These are phyloP conservation scores for Xerocomus spinulosus DNA, from an alignment of 768 basidiomycete genomes.

Conservation along the genomic window DNA sequence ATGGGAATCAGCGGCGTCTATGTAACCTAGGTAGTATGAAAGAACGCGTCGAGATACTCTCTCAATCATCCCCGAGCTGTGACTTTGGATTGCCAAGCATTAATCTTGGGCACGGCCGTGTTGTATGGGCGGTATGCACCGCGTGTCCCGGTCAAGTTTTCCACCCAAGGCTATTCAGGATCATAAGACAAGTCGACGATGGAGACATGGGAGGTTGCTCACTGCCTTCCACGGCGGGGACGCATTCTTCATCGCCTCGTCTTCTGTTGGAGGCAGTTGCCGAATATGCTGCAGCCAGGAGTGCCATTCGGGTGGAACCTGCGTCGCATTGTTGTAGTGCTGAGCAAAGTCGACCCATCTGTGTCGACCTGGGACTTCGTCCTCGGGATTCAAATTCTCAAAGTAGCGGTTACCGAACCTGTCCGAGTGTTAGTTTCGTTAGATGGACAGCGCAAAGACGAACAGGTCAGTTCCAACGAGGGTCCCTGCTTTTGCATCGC, in stretches of 20 bases:
- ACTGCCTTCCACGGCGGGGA: conserved; percentile 84
- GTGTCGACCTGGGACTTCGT: conserved; percentile 92
- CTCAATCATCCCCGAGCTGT: conserved; percentile 38
- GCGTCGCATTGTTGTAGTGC: conserved; percentile 87
- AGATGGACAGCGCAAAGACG: conserved; percentile 30
- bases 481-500: conserved; percentile 85
- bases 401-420: conserved; percentile 95
- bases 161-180: conserved; percentile 61
- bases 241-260: conserved; percentile 61
- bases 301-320: conserved; percentile 96
- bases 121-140: conserved; percentile 89
- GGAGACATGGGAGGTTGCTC: conserved; percentile 29
- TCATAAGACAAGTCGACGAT: background rate
- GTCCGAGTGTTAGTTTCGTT: conserved; percentile 5
- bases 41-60: too few species aligned
- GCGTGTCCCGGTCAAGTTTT: conserved; percentile 90
- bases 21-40: too few species aligned
- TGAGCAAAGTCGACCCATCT: conserved; percentile 95
- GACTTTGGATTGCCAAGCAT: conserved; percentile 79
- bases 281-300: conserved; percentile 93
- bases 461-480: conserved; percentile 79
- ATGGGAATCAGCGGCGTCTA: too few species aligned
- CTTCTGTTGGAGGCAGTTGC: conserved; percentile 71
- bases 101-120: conserved; percentile 77
- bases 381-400: conserved; percentile 82